Conservation (phyloP, 495 filamentous ascomycete species). For the Pyrenula aspistea region DNA sequence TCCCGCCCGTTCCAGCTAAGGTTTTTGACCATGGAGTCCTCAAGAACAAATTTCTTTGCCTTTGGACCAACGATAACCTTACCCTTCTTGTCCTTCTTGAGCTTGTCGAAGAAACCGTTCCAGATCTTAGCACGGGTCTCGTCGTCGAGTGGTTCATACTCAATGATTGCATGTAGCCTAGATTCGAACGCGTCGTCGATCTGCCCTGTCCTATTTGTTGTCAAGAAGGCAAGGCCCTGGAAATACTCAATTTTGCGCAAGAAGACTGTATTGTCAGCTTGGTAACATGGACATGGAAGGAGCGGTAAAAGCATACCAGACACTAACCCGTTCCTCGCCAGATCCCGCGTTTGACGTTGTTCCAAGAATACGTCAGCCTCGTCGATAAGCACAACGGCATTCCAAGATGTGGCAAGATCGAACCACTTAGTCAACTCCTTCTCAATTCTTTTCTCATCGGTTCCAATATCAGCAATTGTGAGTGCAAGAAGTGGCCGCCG, state of each 20-base stretch:
- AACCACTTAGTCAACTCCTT: conserved; percentile 1
- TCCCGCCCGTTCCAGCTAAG: conserved; percentile 21
- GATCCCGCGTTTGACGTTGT: conserved; percentile 11
- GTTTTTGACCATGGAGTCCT: conserved; percentile 22
- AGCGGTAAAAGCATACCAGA: conserved; percentile 9
- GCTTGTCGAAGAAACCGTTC: not conserved
- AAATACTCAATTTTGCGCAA: conserved; percentile 37
- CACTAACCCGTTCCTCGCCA: conserved; percentile 30
- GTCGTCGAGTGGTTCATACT: not conserved
- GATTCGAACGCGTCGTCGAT: conserved; percentile 15
- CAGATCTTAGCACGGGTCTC: not conserved
- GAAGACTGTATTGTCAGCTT: conserved; percentile 16
- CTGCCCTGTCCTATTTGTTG: conserved; percentile 29
- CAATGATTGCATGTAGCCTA: not conserved
- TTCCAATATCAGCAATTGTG: conserved; percentile 11
- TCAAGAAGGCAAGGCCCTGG: conserved; percentile 15
- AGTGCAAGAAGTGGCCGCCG: conserved; percentile 9
- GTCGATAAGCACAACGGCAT: conserved; percentile 20
- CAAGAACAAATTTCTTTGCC: conserved; percentile 18
- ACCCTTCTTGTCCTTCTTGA: not conserved
- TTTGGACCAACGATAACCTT: conserved; percentile 16
- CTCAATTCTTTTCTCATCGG: not conserved
- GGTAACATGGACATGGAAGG: not conserved
- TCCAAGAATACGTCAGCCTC: conserved; percentile 27
- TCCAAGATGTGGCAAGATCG: conserved; percentile 4